Evolutionary conservation across 1,284 basidiomycete genomes (phyloP).

Genomic region (Sanguinoderma infundibulare): DNA sequence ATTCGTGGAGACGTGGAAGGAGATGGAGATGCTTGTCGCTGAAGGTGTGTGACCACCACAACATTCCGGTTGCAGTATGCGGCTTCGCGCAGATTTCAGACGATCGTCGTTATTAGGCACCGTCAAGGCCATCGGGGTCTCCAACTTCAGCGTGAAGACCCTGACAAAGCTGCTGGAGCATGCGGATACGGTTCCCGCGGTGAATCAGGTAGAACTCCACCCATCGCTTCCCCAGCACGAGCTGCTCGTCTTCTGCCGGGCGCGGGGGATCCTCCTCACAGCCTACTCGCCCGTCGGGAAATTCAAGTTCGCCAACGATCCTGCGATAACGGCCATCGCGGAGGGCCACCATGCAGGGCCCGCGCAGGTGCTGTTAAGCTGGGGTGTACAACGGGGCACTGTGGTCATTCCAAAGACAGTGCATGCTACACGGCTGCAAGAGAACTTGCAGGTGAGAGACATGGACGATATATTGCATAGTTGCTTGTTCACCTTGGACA

Average conservation of each 20-base stretch:
- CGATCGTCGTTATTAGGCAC: slow-evolving; percentile 42
- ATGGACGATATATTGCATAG: background rate
- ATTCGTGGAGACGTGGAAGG: slow-evolving; percentile 26
- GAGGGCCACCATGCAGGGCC: slow-evolving; percentile 45
- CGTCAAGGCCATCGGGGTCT: slow-evolving; percentile 63
- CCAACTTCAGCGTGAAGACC: slow-evolving; percentile 63
- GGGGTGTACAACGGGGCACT: slow-evolving; percentile 48
- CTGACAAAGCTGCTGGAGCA: slow-evolving; percentile 42
- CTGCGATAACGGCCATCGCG: slow-evolving; percentile 46
- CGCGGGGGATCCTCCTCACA: slow-evolving; percentile 51
- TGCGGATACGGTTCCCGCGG: slow-evolving; percentile 48
- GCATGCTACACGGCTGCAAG: slow-evolving; percentile 46
- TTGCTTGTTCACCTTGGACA: background rate
- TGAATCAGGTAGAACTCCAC: slow-evolving; percentile 56
- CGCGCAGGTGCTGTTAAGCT: slow-evolving; percentile 57
- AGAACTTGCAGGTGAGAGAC: slow-evolving; percentile 46
- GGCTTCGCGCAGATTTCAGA: background rate
- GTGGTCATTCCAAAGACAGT: slow-evolving; percentile 52
- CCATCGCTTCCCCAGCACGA: slow-evolving; percentile 49
- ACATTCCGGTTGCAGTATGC: background rate
- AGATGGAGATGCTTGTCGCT: slow-evolving; percentile 22
- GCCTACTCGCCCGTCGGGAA: slow-evolving; percentile 64
- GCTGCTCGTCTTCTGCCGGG: slow-evolving; percentile 50
- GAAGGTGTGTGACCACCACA: slow-evolving; percentile 10
- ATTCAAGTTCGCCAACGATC: slow-evolving; percentile 30